Conservation (phyloP, 331 rosid species). For the Acacia pycnantha region DNA sequence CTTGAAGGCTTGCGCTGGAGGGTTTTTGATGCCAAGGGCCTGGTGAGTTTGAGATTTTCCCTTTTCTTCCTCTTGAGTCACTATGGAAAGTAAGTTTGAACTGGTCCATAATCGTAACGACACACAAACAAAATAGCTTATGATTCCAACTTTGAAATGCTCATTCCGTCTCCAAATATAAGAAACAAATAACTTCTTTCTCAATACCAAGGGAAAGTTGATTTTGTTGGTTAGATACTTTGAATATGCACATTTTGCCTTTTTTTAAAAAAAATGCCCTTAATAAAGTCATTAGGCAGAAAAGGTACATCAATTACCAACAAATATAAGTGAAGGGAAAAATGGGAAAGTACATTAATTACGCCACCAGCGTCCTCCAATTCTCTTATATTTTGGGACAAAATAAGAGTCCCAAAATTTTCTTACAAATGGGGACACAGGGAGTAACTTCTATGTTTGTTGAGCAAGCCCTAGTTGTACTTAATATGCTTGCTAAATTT, state of each 20-base stretch:
- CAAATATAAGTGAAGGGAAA: background rate
- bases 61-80: background rate
- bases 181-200: background rate
- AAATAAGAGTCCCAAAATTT: background rate
- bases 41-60: slow-evolving; percentile 44
- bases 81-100: background rate
- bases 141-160: background rate
- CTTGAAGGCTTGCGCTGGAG: slow-evolving; percentile 91
- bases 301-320: background rate
- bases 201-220: background rate
- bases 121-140: background rate
- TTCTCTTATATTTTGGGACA: background rate
- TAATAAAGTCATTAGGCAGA: background rate
- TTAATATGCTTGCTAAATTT: slow-evolving; percentile 1
- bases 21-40: slow-evolving; percentile 91
- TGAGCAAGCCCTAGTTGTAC: background rate
- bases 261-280: background rate
- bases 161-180: background rate
- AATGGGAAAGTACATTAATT: background rate
- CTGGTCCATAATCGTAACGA: background rate
- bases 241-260: background rate
- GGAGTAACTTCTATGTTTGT: background rate
- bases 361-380: background rate
- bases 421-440: background rate
- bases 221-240: background rate